Evolutionary conservation across 179 eudicot genomes (phyloP), one percentile per base, ranked within the genome.

Genomic region (Monotropa hypopitys): DNA sequence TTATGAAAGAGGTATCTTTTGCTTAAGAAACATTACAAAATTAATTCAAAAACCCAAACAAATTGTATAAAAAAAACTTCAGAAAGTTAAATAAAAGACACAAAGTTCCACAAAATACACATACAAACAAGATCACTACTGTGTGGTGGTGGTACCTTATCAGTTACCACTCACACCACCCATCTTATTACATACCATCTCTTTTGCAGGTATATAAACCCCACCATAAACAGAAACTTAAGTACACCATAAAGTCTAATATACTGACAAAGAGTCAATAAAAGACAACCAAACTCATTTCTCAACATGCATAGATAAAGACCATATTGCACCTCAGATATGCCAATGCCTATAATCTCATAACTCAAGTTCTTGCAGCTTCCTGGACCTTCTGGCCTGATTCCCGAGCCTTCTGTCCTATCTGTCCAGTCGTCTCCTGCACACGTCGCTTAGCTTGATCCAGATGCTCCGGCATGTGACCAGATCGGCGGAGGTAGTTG

Each of bases 391-490:
- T 72, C 61, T 72, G 59, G 28, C 75, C 45, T 6, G 35, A 16
- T 50, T 72, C 75, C 75, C 75, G 49, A 10, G 75, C 42, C 75
- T 50, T 73, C 66, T 73, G 76, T 32, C 84, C 88, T 10, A 81
- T 61, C 23, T 72, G 59, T 3, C 75, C 75, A 2, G 59, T 6
- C 20, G n/a, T 79, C 72, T 81, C 86, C 46, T 70, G 78, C 21
- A 54, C 77, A n/a, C 85, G 79, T 73, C 79, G 35, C 72, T 69
- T 69, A 11, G 79, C 72, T 5, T 80, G 72, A 56, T 81, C 89
- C 76, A 84, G 8, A 0, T 74, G 77, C 50, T 82, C 86, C 81
- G 81, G 83, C 68, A 73, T 1, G 7, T 11, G 18, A 15, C 68
- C 71, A 0, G 67, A 28, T 5, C 21, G 28, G 38, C 80, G 71